Conservation (phyloP, 148 eudicot species). For the Euryodendron excelsum region DNA sequence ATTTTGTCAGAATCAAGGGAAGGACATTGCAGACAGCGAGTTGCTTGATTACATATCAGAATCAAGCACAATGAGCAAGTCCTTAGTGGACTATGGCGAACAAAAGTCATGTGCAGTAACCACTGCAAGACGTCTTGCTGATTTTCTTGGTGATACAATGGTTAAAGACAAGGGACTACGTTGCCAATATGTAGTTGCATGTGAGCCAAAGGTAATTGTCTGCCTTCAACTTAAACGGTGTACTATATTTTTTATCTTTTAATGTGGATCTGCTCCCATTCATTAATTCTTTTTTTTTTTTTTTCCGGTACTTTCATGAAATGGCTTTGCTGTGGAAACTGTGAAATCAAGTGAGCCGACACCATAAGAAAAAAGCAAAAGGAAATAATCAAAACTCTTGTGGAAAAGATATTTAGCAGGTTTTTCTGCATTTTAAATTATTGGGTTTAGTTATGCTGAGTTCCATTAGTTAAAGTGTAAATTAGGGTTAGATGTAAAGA, state of each 20-base stretch:
- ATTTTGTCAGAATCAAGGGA: slow-evolving; percentile 80
- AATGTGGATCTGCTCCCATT: not conserved
- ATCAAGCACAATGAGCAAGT: slow-evolving; percentile 99
- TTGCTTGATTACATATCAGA: slow-evolving; percentile 94
- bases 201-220: slow-evolving; percentile 82
- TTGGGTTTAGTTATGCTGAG: not conserved
- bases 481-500: not conserved
- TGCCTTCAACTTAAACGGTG: slow-evolving; percentile 13
- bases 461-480: not conserved
- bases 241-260: not conserved
- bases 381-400: not conserved
- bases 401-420: not conserved
- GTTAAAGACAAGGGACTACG: slow-evolving; percentile 96
- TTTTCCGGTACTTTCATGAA: not conserved
- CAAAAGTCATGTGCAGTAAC: slow-evolving; percentile 99
- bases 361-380: not conserved
- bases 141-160: slow-evolving; percentile 98
- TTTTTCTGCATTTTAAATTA: not conserved
- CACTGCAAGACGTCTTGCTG: slow-evolving; percentile 94
- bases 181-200: slow-evolving; percentile 93
- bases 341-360: not conserved
- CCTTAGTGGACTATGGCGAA: slow-evolving; percentile 90
- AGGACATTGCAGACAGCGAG: slow-evolving; percentile 90
- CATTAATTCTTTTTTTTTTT: not conserved
- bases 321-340: not conserved